Percentiles rank a stretch among this genome's conserved stretches.
Conservation (phyloP, 495 filamentous ascomycete genomes). For the Hypoxylon fuscum region DNA sequence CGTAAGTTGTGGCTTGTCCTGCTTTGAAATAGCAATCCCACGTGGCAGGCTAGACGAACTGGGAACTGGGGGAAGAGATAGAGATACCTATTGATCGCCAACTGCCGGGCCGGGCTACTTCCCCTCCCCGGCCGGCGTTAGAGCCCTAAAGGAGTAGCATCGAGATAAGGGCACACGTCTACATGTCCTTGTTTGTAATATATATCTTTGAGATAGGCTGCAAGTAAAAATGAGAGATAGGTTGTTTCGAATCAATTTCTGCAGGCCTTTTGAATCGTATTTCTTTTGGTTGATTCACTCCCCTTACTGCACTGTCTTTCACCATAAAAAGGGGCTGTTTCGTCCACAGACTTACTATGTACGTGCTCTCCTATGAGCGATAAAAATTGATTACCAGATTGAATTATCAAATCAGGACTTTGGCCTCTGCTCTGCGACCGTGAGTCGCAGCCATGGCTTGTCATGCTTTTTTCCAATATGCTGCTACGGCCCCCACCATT, state of each 20-base stretch:
- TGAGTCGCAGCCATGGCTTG: conserved; percentile 19
- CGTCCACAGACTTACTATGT: conserved; percentile 1
- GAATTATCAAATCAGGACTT: conserved; percentile 18
- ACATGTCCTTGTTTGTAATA: conserved; percentile 9
- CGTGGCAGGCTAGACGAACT: conserved; percentile 32
- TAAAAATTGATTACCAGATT: conserved; percentile 3
- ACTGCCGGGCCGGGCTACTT: conserved; percentile 30
- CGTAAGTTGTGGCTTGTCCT: conserved; percentile 4
- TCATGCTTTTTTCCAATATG: conserved; percentile 22
- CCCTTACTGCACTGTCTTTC: neutral
- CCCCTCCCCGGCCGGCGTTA: conserved; percentile 25
- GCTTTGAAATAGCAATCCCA: conserved; percentile 30
- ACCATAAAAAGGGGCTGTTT: conserved; percentile 4
- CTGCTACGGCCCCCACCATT: conserved; percentile 28
- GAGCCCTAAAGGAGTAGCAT: conserved; percentile 1
- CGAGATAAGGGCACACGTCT: conserved; percentile 28
- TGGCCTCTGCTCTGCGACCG: conserved; percentile 30
- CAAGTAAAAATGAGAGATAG: conserved; percentile 5
- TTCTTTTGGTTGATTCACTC: conserved; percentile 11
- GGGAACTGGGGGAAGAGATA: conserved; percentile 20
- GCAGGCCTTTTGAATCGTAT: conserved; percentile 9
- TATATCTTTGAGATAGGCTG: conserved; percentile 10
- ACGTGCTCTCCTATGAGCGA: conserved; percentile 9
- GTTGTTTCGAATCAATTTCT: conserved; percentile 12
- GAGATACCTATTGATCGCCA: conserved; percentile 16